Percentiles rank a stretch among this genome's conserved stretches.
phyloP scores from a whole-genome alignment of 208 protist genomes.

The Crithidia sp. region DNA sequence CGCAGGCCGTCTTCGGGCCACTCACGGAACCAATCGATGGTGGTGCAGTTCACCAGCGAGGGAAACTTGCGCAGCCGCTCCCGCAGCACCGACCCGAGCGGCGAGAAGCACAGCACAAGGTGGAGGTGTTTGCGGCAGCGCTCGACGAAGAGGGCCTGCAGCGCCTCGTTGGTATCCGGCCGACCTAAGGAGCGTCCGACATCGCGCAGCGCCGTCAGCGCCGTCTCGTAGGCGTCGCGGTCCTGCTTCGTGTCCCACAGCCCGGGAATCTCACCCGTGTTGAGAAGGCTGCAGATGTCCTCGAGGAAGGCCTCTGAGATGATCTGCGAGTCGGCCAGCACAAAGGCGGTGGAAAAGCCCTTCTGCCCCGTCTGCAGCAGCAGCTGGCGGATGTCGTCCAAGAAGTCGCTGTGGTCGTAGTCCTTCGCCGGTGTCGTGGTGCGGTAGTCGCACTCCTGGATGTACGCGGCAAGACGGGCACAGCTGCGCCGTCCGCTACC shows the following conservation, averaged over 20 bases:
- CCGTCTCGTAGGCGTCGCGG: conserved; percentile 90
- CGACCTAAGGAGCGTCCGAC: conserved; percentile 81
- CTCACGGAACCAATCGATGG: conserved; percentile 98
- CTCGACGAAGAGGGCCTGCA: conserved; percentile 93
- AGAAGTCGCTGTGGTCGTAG: conserved; percentile 95
- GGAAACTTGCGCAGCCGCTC: conserved; percentile 97
- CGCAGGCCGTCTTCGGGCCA: conserved; percentile 97
- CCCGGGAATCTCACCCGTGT: conserved; percentile 96
- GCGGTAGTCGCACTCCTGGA: conserved; percentile 94
- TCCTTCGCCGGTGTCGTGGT: conserved; percentile 94
- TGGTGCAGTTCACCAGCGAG: conserved; percentile 98
- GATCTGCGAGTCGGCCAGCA: conserved; percentile 97
- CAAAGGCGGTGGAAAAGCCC: conserved; percentile 94
- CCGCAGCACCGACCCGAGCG: conserved; percentile 95
- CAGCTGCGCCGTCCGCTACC: conserved; percentile 96
- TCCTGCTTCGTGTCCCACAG: conserved; percentile 94
- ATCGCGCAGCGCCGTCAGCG: conserved; percentile 85
- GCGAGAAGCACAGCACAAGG: conserved; percentile 97
- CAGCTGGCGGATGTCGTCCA: conserved; percentile 95
- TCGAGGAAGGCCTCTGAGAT: conserved; percentile 95
- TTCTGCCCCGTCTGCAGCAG: conserved; percentile 93
- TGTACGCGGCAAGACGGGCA: conserved; percentile 92
- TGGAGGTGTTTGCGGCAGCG: conserved; percentile 95
- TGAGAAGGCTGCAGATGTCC: conserved; percentile 97
- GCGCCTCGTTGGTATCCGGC: conserved; percentile 83